Evolutionary conservation across 169 alveolate genomes (phyloP), one percentile per base, ranked within the genome.

Genomic region (Plasmodium fragile): DNA sequence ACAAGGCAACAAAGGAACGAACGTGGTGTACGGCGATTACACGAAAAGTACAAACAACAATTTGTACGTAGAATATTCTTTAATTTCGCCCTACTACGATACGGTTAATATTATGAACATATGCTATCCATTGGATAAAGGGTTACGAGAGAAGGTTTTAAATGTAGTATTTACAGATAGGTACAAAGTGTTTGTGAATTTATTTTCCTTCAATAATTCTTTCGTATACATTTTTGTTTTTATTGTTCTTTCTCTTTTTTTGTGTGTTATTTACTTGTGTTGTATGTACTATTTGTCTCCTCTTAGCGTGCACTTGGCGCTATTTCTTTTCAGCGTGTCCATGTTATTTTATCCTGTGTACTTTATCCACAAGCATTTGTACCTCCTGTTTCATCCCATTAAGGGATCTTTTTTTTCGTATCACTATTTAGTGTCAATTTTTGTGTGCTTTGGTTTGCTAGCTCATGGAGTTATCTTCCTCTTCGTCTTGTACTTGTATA

Each of bases 391-490:
- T 85, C 59, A 85, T 75, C 93, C 93, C 13, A 32, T 85, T 11
- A 85, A 85, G 70, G 85, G 85, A n/a, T 41, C 93, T 30, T 53
- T 85, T 85, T 85, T 85, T 85, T 85, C 93, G 16, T 77, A 85
- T n/a, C 93, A 85, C 39, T 85, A 85, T 43, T 30, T 75, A 69
- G 28, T 69, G 28, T 85, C 93, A 13, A 85, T 85, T 34, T 49
- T 73, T 25, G 69, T 75, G 59, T 85, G 81, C 28, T 52, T 85
- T 32, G 41, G 36, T 18, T 52, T 73, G n/a, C 39, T 85, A 6
- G 70, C 69, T 5, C 93, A 85, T 49, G 83, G 81, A 30, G 28
- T 85, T 73, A 52, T 85, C n/a, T 85, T 53, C 25, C 49, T 85
- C 22, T 52, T 77, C 59, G 65, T 85, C 2, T 49, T 85, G 13